A percentile compares a stretch with the other conserved stretches of the same genome.
phyloP scores from a whole-genome alignment of 2,329 filamentous ascomycete genomes.

The Xylariaceae sp. region DNA sequence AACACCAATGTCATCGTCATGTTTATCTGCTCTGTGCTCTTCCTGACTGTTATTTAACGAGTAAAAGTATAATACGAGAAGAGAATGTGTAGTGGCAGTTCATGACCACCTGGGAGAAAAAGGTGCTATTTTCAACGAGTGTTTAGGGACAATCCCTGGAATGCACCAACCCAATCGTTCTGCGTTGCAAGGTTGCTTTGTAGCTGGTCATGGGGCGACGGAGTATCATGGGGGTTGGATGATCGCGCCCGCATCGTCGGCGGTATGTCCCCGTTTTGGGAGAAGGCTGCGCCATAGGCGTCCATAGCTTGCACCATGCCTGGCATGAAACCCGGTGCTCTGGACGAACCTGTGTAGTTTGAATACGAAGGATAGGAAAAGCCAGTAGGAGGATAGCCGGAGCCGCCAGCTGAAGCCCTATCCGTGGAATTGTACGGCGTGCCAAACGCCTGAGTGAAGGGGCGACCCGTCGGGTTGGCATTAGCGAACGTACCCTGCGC shows the following conservation, averaged over 20 bases:
- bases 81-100: conserved; percentile 18
- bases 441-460: conserved; percentile 40
- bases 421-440: conserved; percentile 40
- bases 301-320: conserved; percentile 40
- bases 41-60: conserved; percentile 18
- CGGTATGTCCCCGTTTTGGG: conserved; percentile 40
- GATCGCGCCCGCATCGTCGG: conserved; percentile 39
- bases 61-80: conserved; percentile 32
- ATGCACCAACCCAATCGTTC: conserved; percentile 57
- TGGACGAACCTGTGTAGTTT: conserved; percentile 39
- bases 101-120: conserved; percentile 4
- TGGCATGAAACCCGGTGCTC: conserved; percentile 37
- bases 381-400: conserved; percentile 35
- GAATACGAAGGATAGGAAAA: conserved; percentile 42
- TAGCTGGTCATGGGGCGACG: conserved; percentile 33
- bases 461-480: conserved; percentile 36
- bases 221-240: conserved; percentile 32
- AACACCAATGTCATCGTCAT: conserved; percentile 29
- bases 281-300: conserved; percentile 38
- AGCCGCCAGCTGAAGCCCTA: conserved; percentile 36
- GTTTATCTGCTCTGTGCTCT: conserved; percentile 25
- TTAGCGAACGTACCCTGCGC: conserved; percentile 36
- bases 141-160: conserved; percentile 69
- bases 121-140: conserved; percentile 40
- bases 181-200: conserved; percentile 37